Conservation (phyloP, 805 yeast genomes). For the Torulaspora franciscae region DNA sequence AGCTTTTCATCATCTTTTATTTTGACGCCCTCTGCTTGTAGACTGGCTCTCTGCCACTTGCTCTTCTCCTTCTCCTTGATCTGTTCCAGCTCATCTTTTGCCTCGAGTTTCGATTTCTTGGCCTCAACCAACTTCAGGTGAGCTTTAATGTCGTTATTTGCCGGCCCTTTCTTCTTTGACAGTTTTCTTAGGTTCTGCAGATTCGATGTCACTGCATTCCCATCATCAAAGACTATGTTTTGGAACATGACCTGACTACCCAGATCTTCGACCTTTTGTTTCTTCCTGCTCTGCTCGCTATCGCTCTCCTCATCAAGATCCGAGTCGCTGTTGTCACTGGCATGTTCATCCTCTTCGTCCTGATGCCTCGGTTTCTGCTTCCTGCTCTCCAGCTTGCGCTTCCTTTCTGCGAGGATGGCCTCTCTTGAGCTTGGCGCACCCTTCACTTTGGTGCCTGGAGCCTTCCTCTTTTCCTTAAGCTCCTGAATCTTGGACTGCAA, state of each 20-base stretch:
- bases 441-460: conserved; percentile 74
- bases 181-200: conserved; percentile 51
- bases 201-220: conserved; percentile 73
- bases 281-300: conserved; percentile 24
- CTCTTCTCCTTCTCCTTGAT: conserved; percentile 59
- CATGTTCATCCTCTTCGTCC: conserved; percentile 36
- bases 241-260: conserved; percentile 59
- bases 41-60: conserved; percentile 78
- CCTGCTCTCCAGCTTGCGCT: conserved; percentile 37
- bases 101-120: conserved; percentile 58
- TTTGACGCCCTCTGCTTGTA: conserved; percentile 84
- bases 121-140: conserved; percentile 73
- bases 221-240: conserved; percentile 77
- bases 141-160: conserved; percentile 75
- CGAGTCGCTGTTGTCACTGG: conserved; percentile 31
- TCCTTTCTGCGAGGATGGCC: conserved; percentile 65
- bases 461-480: conserved; percentile 78
- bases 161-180: conserved; percentile 67
- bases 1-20: conserved; percentile 86
- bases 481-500: conserved; percentile 66
- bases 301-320: conserved; percentile 30
- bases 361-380: conserved; percentile 39
- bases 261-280: conserved; percentile 33
- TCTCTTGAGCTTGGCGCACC: conserved; percentile 88
- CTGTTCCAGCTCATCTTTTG: conserved; percentile 58